Percentiles rank a stretch among this genome's conserved stretches.
Conservation (phyloP, 169 alveolate species). For the Perkinsus chesapeaki region DNA sequence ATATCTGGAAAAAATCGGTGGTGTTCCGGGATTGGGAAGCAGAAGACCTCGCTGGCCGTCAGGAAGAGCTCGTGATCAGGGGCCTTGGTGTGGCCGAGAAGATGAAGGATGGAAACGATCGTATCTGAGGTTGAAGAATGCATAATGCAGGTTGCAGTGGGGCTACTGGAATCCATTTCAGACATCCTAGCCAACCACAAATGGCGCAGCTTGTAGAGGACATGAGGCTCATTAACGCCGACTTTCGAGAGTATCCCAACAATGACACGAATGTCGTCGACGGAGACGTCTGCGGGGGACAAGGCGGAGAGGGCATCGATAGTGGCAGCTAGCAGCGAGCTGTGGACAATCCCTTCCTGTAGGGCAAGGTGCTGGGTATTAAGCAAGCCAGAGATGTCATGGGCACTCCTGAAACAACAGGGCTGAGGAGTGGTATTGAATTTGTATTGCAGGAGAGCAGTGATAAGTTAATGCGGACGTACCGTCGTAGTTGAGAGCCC, state of each 20-base stretch:
- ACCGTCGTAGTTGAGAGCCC: too few relatives aligned
- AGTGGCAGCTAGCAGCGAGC: neutral
- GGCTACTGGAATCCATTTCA: neutral
- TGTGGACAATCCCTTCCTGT: neutral
- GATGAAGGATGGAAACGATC: neutral
- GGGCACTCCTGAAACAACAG: neutral
- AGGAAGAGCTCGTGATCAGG: neutral
- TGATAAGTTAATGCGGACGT: too few relatives aligned
- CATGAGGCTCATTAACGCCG: neutral
- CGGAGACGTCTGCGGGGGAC: neutral
- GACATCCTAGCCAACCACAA: neutral
- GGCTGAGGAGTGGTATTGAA: too few relatives aligned
- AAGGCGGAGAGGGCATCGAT: neutral
- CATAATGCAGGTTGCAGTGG: neutral
- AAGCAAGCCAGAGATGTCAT: neutral
- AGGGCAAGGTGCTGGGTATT: neutral
- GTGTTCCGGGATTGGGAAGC: neutral
- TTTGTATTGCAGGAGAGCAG: too few relatives aligned
- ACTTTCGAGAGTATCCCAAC: neutral
- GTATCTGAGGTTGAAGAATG: neutral
- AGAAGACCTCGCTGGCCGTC: neutral
- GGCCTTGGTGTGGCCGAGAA: neutral
- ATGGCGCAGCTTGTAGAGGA: neutral
- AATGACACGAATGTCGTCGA: neutral
- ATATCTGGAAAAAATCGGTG: neutral